Evolutionary conservation across 2,329 filamentous ascomycete genomes (phyloP), one percentile per base, ranked within the genome.

Genomic region (Alternaria gansuensis): DNA sequence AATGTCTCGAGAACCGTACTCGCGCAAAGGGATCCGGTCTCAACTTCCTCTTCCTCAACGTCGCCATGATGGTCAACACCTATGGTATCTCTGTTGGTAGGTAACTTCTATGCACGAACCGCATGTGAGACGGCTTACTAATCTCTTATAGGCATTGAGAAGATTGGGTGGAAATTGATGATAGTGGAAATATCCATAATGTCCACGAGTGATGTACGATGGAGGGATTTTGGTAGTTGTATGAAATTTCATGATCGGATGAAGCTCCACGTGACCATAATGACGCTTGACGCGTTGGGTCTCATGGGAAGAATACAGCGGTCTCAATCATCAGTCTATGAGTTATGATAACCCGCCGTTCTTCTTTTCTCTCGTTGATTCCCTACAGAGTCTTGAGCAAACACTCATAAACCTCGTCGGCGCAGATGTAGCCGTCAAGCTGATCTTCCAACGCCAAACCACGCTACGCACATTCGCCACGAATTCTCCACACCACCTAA

Each of bases 1-100:
- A 79, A 31, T 75, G 72, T 54, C 68, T 79, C 8, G 74, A 77
- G 55, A 78, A 77, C 67, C 68, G 74, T 31, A 79, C 75, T 5
- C 70, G 77, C 39, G 77, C 75, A 13, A 79, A 79, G 55, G 73
- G 73, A 2, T 73, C 70, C 14, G 72, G 72, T 24, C 57, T 71
- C n/a, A 75, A 74, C 53, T 75, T 73, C 57, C 56, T 75, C 11
- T 74, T 75, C 64, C 59, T 74, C 39, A 75, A 75, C 59, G 62
- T 75, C 14, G 71, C 72, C 45, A 72, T 75, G 68, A 63, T 75
- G 7, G 71, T 75, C 40, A 75, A 75, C 50, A 75, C 72, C 7
- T 75, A 71, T 37, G 73, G 72, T 13, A 74, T 75, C 26, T 68
- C 68, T 1, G 65, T 74, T 17, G 17, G 17, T 17, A 17, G 17